Base-by-base conservation (phyloP, 2,329 filamentous ascomycete species). In the Bretziella fagacearum region DNA sequence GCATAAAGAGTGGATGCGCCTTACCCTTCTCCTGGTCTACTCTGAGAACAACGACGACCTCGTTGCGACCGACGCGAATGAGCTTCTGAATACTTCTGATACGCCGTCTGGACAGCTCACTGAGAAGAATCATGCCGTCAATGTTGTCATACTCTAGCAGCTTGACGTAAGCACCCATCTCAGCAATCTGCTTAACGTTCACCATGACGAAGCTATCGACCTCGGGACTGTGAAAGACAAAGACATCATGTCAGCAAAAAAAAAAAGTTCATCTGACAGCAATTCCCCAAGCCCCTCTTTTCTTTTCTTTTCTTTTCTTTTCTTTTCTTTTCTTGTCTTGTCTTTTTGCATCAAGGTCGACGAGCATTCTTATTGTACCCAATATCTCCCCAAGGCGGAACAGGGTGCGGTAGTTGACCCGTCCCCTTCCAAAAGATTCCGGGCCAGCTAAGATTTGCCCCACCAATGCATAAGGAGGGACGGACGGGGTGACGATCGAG, bases 121-220 rank as follows among this genome's bases (percentile, higher is more conserved):
- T 94, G 55, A 98, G 84, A 55, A 98, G 71, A 60, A 98, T 98
- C 93, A 98, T 98, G 77, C 91, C 91, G 63, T 98, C 93, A 60
- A 98, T 98, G 69, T 96, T 95, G 68, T 98, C 91, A 68, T 98
- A 98, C 70, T 98, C 91, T 57, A 98, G 81, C 48, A 98, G 80
- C 70, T 98, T 98, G 61, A 98, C 93, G 65, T 98, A 98, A 58
- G 93, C 91, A 65, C 91, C 91, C 93, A 98, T 98, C 68, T 98
- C 93, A 64, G 91, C 91, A 62, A 98, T 98, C 83, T 91, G 86
- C 77, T 94, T 93, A 59, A 96, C 91, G 67, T 96, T 98, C 64
- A 98, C 91, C 91, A 98, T 98, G 63, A 98, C 93, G 68, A 95
- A 96, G 73, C 85, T 93, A 69, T 98, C 91, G 63, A 98, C 89